These are phyloP conservation scores for Cadophora sp. DNA, from an alignment of 2,329 filamentous ascomycete species.

Conservation along the genomic window DNA sequence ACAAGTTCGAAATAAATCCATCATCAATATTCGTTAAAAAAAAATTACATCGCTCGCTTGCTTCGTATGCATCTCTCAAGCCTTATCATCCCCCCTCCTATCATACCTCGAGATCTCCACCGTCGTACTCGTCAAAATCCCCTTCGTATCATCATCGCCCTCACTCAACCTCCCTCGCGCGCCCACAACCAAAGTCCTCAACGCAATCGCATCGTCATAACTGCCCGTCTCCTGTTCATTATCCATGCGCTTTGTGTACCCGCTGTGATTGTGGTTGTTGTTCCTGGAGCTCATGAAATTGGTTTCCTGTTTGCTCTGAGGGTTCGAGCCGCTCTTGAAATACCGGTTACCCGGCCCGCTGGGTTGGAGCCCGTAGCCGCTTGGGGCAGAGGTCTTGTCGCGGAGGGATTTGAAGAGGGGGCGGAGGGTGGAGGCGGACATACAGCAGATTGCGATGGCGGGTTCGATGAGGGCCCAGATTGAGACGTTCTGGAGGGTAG, in stretches of 20 bases:
- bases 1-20: no score
- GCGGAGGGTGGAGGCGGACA: slow-evolving; percentile 27
- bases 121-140: slow-evolving; percentile 20
- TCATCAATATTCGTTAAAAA: no score
- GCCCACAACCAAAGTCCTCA: slow-evolving; percentile 5
- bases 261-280: no score
- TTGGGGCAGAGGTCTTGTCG: slow-evolving; percentile 3
- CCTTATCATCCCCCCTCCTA: not conserved
- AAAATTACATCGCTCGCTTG: no score
- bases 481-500: slow-evolving; percentile 24
- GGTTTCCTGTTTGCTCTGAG: not conserved
- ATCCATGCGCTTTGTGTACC: slow-evolving; percentile 8
- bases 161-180: not conserved
- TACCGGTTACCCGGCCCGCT: not conserved
- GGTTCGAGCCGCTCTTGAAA: slow-evolving; percentile 1
- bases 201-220: slow-evolving; percentile 15
- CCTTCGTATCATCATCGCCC: slow-evolving; percentile 12
- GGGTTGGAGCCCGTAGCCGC: not conserved
- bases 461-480: slow-evolving; percentile 37
- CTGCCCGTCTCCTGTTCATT: slow-evolving; percentile 10
- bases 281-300: not conserved
- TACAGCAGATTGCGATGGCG: slow-evolving; percentile 32
- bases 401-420: slow-evolving; percentile 29
- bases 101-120: slow-evolving; percentile 18
- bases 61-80: not conserved